These are phyloP conservation scores for Zopfia rhizophila DNA, from an alignment of 2,329 filamentous ascomycete species.

Conservation along the genomic window DNA sequence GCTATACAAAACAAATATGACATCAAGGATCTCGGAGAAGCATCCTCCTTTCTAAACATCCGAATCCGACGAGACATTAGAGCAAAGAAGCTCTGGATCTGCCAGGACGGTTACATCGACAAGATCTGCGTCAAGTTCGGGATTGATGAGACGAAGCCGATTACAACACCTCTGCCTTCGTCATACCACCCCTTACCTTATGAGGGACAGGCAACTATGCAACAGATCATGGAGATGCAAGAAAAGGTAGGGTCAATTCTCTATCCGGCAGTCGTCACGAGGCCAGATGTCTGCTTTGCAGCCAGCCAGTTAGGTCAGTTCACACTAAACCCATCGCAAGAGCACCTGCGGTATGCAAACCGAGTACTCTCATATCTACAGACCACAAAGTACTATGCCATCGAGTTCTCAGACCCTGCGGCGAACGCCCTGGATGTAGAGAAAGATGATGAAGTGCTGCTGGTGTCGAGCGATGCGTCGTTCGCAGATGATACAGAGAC, in stretches of 20 bases:
- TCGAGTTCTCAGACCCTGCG: slow-evolving; percentile 10
- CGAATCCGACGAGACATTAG: slow-evolving; percentile 9
- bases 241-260: slow-evolving; percentile 19
- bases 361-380: slow-evolving; percentile 11
- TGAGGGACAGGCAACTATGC: slow-evolving; percentile 6
- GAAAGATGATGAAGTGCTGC: slow-evolving; percentile 7
- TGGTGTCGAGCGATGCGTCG: slow-evolving; percentile 19
- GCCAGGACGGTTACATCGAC: slow-evolving; percentile 12
- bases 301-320: slow-evolving; percentile 12
- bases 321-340: slow-evolving; percentile 11
- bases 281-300: slow-evolving; percentile 13
- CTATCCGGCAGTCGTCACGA: slow-evolving; percentile 14
- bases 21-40: slow-evolving; percentile 17
- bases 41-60: slow-evolving; percentile 17
- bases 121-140: slow-evolving; percentile 16
- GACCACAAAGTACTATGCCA: slow-evolving; percentile 15
- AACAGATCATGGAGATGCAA: slow-evolving; percentile 15
- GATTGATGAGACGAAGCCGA: slow-evolving; percentile 5
- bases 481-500: slow-evolving; percentile 21
- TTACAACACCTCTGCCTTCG: slow-evolving; percentile 10
- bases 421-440: slow-evolving; percentile 7
- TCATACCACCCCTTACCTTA: slow-evolving; percentile 7
- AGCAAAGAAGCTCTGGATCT: slow-evolving; percentile 15
- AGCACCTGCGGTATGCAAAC: slow-evolving; percentile 13
- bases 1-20: slow-evolving; percentile 11